These are phyloP conservation scores for Suillus americanus DNA, from an alignment of 768 basidiomycete species.

Conservation along the genomic window DNA sequence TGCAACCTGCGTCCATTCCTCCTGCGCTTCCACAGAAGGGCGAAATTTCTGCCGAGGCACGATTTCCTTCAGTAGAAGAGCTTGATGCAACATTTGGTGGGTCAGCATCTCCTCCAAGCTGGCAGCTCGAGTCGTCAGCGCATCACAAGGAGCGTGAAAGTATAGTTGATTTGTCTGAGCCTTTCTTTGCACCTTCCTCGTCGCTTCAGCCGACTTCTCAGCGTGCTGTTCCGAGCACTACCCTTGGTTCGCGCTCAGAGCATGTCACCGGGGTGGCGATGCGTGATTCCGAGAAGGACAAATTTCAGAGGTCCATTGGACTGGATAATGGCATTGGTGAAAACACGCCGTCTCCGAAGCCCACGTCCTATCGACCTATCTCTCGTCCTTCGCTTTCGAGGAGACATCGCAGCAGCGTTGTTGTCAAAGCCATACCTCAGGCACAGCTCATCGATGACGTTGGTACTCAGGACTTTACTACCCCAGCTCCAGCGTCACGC, in stretches of 20 bases:
- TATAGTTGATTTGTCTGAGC: slow-evolving; percentile 22
- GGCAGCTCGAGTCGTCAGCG: slow-evolving; percentile 14
- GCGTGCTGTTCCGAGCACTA: slow-evolving; percentile 15
- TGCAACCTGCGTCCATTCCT: slow-evolving; percentile 28
- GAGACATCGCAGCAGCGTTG: slow-evolving; percentile 48
- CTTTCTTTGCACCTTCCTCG: slow-evolving; percentile 21
- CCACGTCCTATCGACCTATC: slow-evolving; percentile 17
- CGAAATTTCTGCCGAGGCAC: slow-evolving; percentile 57
- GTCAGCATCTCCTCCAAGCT: slow-evolving; percentile 21
- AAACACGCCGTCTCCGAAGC: slow-evolving; percentile 16
- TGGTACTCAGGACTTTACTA: slow-evolving; percentile 15
- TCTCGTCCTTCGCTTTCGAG: slow-evolving; percentile 47
- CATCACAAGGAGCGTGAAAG: slow-evolving; percentile 12
- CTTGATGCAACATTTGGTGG: slow-evolving; percentile 57
- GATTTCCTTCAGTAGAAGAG: slow-evolving; percentile 88
- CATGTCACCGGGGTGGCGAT: slow-evolving; percentile 55
- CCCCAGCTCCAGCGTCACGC: slow-evolving; percentile 18
- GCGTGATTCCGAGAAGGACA: slow-evolving; percentile 36
- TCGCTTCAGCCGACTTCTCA: slow-evolving; percentile 22
- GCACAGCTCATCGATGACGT: slow-evolving; percentile 16
- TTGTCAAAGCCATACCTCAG: slow-evolving; percentile 38
- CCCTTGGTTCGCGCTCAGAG: slow-evolving; percentile 49
- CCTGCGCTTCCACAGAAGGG: slow-evolving; percentile 36
- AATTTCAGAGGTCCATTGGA: slow-evolving; percentile 10
- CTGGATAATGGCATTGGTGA: slow-evolving; percentile 17